phyloP scores from a whole-genome alignment of 257 asterid species.

The Scutellaria galericulata region DNA sequence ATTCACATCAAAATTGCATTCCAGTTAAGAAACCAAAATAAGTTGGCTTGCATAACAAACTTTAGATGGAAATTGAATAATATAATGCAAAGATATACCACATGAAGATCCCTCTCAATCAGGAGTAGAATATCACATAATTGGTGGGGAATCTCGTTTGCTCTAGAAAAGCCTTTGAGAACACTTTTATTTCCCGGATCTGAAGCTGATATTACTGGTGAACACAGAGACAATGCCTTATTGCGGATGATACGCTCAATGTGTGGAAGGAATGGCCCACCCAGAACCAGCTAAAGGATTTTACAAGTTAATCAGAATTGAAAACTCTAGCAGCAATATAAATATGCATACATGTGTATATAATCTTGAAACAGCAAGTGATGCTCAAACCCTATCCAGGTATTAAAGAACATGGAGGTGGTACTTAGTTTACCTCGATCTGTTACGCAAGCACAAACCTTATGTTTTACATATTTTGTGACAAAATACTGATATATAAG shows the following conservation, averaged over 20 bases:
- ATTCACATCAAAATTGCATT: slow-evolving; percentile 21
- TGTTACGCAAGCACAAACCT: too few relatives aligned
- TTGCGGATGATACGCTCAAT: slow-evolving; percentile 79
- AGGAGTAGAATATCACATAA: slow-evolving; percentile 71
- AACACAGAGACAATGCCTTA: slow-evolving; percentile 65
- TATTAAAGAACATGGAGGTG: background rate
- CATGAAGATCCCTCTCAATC: slow-evolving; percentile 59
- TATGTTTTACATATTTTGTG: background rate
- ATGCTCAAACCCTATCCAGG: too few relatives aligned
- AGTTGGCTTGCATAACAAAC: slow-evolving; percentile 12
- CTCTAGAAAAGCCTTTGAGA: slow-evolving; percentile 57
- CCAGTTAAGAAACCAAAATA: background rate
- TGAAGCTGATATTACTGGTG: slow-evolving; percentile 83
- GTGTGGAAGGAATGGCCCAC: slow-evolving; percentile 91
- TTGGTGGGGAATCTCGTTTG: slow-evolving; percentile 58
- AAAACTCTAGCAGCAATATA: slow-evolving; percentile 10
- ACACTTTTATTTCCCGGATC: slow-evolving; percentile 77
- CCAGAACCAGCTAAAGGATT: slow-evolving; percentile 76
- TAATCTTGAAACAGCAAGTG: background rate
- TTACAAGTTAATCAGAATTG: slow-evolving; percentile 36
- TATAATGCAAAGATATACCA: slow-evolving; percentile 50
- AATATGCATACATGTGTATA: background rate
- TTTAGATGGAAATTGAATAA: slow-evolving; percentile 11
- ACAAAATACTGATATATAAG: slow-evolving; percentile 11
- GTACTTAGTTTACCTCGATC: background rate